These are phyloP conservation scores for Dendryphion nanum DNA, from an alignment of 2,329 filamentous ascomycete genomes.

Conservation along the genomic window DNA sequence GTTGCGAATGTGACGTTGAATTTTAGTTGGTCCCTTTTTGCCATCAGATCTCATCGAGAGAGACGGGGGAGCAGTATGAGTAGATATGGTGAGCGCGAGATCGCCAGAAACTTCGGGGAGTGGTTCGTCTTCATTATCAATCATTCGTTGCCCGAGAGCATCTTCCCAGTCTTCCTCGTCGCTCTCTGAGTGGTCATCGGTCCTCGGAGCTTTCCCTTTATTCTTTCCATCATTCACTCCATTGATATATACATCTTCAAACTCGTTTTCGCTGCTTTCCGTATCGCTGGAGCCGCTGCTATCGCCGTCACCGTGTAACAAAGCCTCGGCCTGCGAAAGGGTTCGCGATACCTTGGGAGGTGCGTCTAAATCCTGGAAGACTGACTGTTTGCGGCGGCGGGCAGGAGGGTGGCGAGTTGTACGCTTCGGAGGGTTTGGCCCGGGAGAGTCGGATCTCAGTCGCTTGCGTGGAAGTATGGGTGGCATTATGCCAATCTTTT, in stretches of 20 bases:
- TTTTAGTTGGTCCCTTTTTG: slow-evolving; percentile 84
- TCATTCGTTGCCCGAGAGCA: slow-evolving; percentile 38
- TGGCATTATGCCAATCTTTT: slow-evolving; percentile 54
- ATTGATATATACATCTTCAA: slow-evolving; percentile 46
- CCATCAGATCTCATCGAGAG: slow-evolving; percentile 46
- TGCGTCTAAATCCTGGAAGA: slow-evolving; percentile 48
- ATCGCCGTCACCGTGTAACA: slow-evolving; percentile 43
- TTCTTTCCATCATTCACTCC: slow-evolving; percentile 34
- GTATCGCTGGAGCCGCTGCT: slow-evolving; percentile 41
- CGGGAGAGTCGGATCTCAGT: slow-evolving; percentile 46
- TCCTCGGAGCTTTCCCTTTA: slow-evolving; percentile 38
- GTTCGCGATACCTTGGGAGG: slow-evolving; percentile 29
- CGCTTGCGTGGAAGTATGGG: slow-evolving; percentile 66
- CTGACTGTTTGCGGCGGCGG: slow-evolving; percentile 24
- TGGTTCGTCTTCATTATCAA: slow-evolving; percentile 32
- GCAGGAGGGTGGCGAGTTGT: neutral
- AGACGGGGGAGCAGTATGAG: slow-evolving; percentile 17
- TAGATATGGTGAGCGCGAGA: slow-evolving; percentile 67
- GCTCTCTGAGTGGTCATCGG: slow-evolving; percentile 33
- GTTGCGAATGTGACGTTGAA: slow-evolving; percentile 74
- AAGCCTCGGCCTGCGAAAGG: slow-evolving; percentile 32
- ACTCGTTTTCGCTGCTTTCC: slow-evolving; percentile 47
- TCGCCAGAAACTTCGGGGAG: slow-evolving; percentile 60
- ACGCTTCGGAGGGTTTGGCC: slow-evolving; percentile 7
- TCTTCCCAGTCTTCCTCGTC: slow-evolving; percentile 43